Conservation (phyloP, 306 rosid species). For the Ziziphus jujuba region DNA sequence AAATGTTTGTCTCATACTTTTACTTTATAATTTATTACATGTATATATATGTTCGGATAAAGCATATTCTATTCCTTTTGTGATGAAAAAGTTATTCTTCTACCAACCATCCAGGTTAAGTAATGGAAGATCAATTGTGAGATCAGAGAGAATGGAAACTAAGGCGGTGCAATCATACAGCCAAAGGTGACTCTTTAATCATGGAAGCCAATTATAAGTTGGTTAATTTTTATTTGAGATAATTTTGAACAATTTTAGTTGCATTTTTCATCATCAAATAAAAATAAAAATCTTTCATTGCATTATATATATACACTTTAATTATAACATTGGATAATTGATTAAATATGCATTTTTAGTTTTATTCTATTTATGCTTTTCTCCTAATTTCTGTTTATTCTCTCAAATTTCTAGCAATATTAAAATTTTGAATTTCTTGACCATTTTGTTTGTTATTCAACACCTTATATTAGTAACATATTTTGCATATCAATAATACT, state of each 20-base stretch:
- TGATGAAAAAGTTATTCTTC: conserved; percentile 11
- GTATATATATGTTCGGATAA: no score
- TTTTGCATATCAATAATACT: no score
- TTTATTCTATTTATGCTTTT: no score
- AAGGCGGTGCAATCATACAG: conserved; percentile 49
- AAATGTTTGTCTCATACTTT: conserved; percentile 2
- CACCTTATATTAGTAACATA: not conserved
- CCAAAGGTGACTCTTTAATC: conserved; percentile 57
- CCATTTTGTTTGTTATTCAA: no score
- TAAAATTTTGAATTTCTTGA: no score
- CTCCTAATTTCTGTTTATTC: no score
- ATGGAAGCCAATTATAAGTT: not conserved
- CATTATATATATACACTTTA: no score
- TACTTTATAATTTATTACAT: not conserved
- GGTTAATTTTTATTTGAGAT: not conserved
- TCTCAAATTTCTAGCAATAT: no score
- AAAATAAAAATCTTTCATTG: no score
- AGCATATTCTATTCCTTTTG: not conserved
- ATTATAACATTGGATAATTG: no score
- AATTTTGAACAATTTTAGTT: not conserved
- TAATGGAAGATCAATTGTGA: conserved; percentile 66
- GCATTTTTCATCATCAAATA: no score
- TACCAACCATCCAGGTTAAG: conserved; percentile 52
- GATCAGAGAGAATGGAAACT: conserved; percentile 83
- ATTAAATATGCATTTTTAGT: no score